Conservation (phyloP, 2,329 filamentous ascomycete genomes). For the Beauveria sp. region DNA sequence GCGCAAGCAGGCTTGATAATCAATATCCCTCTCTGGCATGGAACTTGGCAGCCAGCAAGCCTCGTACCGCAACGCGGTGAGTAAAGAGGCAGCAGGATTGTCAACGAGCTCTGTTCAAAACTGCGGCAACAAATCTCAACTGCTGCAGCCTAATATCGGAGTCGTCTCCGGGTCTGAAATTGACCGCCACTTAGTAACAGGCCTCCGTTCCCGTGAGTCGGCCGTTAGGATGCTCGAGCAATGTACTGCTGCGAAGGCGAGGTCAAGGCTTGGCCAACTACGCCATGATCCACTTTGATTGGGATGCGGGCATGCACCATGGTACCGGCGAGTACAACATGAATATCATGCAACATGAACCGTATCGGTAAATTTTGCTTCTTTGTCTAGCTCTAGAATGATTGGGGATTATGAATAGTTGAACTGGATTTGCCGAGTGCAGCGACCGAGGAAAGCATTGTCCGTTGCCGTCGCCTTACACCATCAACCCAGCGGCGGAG, state of each 20-base stretch:
- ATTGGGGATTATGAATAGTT: too few relatives aligned
- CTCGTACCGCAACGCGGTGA: neutral
- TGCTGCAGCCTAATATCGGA: neutral
- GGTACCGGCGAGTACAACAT: neutral
- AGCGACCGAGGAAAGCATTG: too few relatives aligned
- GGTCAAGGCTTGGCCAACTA: neutral
- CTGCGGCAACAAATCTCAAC: neutral
- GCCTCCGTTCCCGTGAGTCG: neutral
- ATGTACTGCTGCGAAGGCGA: neutral
- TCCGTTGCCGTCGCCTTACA: too few relatives aligned
- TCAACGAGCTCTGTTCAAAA: neutral
- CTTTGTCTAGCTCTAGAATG: neutral
- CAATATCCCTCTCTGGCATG: neutral
- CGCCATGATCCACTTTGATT: neutral
- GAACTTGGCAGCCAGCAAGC: neutral
- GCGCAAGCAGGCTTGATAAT: neutral
- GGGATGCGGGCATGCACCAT: neutral
- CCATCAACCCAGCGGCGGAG: too few relatives aligned
- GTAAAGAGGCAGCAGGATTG: conserved; percentile 6
- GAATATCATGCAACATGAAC: neutral
- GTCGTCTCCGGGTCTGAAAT: neutral
- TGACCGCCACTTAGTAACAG: neutral
- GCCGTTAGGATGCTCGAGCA: neutral
- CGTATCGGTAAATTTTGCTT: neutral
- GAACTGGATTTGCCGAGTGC: too few relatives aligned